Percentiles rank a stretch among this genome's conserved stretches.
phyloP scores from a whole-genome alignment of 2,329 filamentous ascomycete genomes.

The Venturia oleaginea region DNA sequence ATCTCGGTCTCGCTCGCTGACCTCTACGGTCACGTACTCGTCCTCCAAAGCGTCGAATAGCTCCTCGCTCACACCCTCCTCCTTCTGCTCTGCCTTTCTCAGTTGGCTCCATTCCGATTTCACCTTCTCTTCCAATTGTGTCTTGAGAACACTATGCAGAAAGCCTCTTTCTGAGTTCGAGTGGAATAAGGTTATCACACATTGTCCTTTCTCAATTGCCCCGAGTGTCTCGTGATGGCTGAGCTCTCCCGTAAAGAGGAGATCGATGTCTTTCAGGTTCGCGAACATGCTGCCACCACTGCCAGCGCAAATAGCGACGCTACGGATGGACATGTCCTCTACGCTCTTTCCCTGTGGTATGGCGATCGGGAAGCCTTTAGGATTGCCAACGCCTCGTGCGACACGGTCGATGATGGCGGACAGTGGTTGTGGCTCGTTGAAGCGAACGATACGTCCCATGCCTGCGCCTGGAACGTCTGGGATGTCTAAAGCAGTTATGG shows the following conservation, averaged over 20 bases:
- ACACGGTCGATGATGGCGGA: slow-evolving; percentile 53
- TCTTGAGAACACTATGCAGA: slow-evolving; percentile 59
- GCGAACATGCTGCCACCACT: slow-evolving; percentile 72
- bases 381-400: slow-evolving; percentile 53
- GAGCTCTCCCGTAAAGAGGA: slow-evolving; percentile 87
- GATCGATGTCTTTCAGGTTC: slow-evolving; percentile 57
- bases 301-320: slow-evolving; percentile 81
- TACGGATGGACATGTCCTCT: slow-evolving; percentile 49
- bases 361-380: slow-evolving; percentile 55
- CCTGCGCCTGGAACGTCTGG: slow-evolving; percentile 42
- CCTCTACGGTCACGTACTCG: slow-evolving; percentile 52
- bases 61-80: slow-evolving; percentile 28
- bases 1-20: slow-evolving; percentile 76
- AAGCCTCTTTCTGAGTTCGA: slow-evolving; percentile 88
- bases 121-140: slow-evolving; percentile 53
- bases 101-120: slow-evolving; percentile 44
- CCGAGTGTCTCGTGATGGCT: slow-evolving; percentile 85
- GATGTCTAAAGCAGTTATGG: slow-evolving; percentile 42
- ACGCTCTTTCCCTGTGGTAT: slow-evolving; percentile 50
- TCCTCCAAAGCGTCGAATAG: slow-evolving; percentile 43
- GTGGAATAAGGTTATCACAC: slow-evolving; percentile 80
- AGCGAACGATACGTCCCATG: slow-evolving; percentile 52
- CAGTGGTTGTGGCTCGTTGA: slow-evolving; percentile 43
- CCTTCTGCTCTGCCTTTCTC: slow-evolving; percentile 32
- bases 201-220: slow-evolving; percentile 73